These are phyloP conservation scores for Syzygium jambos DNA, from an alignment of 345 rosid genomes.

Conservation along the genomic window DNA sequence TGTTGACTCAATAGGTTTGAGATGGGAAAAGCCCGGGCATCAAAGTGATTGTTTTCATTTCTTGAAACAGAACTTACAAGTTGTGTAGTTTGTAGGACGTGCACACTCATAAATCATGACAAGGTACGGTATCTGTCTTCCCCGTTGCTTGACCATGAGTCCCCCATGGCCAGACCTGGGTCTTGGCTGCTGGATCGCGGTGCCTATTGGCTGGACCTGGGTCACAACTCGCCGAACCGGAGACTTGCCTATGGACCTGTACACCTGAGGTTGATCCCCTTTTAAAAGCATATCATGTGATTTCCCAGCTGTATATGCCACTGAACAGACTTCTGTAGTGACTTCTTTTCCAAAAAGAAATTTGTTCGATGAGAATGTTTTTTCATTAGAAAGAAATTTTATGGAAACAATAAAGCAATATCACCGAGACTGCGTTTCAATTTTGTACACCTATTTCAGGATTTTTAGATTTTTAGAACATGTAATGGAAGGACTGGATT, in stretches of 20 bases:
- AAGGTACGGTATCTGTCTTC: not conserved
- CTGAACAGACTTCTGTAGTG: not conserved
- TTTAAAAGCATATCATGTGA: not conserved
- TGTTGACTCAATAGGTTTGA: not conserved
- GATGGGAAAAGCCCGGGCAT: not conserved
- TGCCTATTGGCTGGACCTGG: not conserved
- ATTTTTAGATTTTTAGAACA: not conserved
- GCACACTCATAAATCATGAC: not conserved
- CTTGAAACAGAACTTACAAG: not conserved
- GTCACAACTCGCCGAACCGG: not conserved
- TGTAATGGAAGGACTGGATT: not conserved
- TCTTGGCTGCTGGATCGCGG: not conserved
- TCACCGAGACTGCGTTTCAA: not conserved
- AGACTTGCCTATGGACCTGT: not conserved
- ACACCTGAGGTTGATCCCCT: not conserved
- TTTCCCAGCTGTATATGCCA: not conserved
- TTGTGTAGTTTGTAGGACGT: not conserved
- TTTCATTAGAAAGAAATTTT: not conserved
- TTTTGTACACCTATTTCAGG: not conserved
- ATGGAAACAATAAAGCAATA: not conserved
- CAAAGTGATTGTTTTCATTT: not conserved
- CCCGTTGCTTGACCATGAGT: not conserved
- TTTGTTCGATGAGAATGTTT: not conserved
- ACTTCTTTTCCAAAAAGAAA: not conserved
- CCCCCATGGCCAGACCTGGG: not conserved